Base-by-base conservation (phyloP, 495 filamentous ascomycete genomes). In the Penicilliopsis zonata region DNA sequence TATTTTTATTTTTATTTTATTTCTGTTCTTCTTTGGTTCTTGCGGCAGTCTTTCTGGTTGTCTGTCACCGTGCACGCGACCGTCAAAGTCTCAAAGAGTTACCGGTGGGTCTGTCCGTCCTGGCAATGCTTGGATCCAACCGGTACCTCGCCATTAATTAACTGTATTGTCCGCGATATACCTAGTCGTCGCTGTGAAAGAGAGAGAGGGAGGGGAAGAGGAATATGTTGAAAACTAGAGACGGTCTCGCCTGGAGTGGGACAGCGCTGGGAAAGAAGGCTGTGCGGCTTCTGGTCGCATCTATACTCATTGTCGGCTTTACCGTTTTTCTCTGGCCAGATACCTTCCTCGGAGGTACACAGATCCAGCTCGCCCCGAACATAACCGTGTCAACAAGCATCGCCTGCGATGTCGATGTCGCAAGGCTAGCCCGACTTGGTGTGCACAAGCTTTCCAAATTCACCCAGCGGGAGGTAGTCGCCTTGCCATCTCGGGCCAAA, bases 391-490 rank as follows among this genome's bases (percentile, higher is more conserved):
- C 50, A 13, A 30, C 53, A 25, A 30, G 47, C 14, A 41, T 61
- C 20, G 25, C 36, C 19, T 65, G 61, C 36, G 45, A 59, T 24
- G 41, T 50, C 9, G 56, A 65, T 30, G 14, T 42, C 18, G 46
- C 50, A 4, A 33, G 49, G 19, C 37, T 65, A 26, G 20, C 36
- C 10, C 44, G 42, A 13, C 44, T 63, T 12, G 33, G 52, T 9
- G 37, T 65, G 17, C 26, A 31, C 12, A 55, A 52, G 31, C 22
- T 63, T 15, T 43, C 46, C 29, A 40, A 57, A 18, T 69, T 63
- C 27, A 52, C 50, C 32, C 59, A 61, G 5, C 62, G 63, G 3
- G 61, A 66, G 37, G 50, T 69, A 8, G 36, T 60, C 1, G 47
- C 51, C 16, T 30, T 44, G 13, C 34, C 50, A 12, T 48, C 55